Base-by-base conservation (phyloP, 192 early-diverging fungal species). In the Haplosporangium gracile region DNA sequence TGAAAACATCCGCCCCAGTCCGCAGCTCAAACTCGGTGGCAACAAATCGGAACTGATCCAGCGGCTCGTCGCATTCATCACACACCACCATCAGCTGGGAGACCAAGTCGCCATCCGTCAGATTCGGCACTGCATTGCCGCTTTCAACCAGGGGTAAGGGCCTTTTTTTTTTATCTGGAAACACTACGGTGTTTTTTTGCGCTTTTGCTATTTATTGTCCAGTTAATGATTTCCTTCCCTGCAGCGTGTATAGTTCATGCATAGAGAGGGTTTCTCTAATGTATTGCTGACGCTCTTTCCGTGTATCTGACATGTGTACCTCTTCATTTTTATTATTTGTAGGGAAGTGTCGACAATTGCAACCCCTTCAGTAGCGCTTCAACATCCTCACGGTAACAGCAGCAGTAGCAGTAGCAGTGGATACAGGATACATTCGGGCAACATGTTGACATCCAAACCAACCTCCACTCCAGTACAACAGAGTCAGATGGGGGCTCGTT, bases 21-120 rank as follows among this genome's bases (percentile, higher is more conserved):
- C 84, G 13, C 84, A 86, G 38, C 84, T 86, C 65, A 86, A 78
- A 86, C 70, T 86, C 53, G 79, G 84, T 70, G 84, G 84, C 79
- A 86, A 86, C 72, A 86, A 86, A 57, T 43, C 74, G 75, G 84
- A 86, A 47, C 72, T 86, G 76, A 86, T 81, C 42, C 24, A 68
- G 11, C 78, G 84, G 0, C 70, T 86, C 34, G 55, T 68, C 5
- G 51, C 26, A 73, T 81, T 78, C 63, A 77, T 86, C 34, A 77
- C 79, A 32, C 75, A 81, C 4, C 81, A 77, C 51, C 78, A 86
- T 78, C 75, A 78, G 9, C 68, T 65, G 45, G 84, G 84, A 26
- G 79, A 86, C 69, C 84, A 86, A 38, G 79, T 72, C 10, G 75
- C 77, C n/a, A 86, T 86, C 77, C 84, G 84, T 7, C 84, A 86